Conservation (phyloP, 768 basidiomycete genomes). For the Leccinum fibrillosum region DNA sequence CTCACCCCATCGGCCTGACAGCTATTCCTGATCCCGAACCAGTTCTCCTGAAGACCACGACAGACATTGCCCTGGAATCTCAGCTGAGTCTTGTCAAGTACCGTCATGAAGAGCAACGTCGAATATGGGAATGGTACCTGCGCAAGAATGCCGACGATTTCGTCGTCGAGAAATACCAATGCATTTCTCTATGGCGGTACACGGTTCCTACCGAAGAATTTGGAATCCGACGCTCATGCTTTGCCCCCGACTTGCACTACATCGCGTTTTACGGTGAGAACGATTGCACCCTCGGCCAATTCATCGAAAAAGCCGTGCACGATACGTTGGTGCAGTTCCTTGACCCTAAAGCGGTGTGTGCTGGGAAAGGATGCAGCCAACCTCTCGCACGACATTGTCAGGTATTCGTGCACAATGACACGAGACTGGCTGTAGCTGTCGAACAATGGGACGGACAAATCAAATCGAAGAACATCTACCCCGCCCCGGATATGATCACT, state of each 20-base stretch:
- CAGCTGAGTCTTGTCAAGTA: slow-evolving; percentile 65
- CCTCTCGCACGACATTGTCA: slow-evolving; percentile 81
- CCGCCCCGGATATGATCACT: slow-evolving; percentile 73
- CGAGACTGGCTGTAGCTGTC: slow-evolving; percentile 76
- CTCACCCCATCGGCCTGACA: slow-evolving; percentile 27
- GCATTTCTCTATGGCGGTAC: slow-evolving; percentile 76
- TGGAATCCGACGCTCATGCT: slow-evolving; percentile 69
- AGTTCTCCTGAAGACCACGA: slow-evolving; percentile 49
- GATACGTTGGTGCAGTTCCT: slow-evolving; percentile 67
- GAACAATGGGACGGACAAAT: slow-evolving; percentile 87
- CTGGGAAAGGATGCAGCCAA: slow-evolving; percentile 81
- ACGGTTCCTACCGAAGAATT: slow-evolving; percentile 72
- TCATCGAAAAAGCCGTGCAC: slow-evolving; percentile 75
- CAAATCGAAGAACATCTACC: slow-evolving; percentile 51
- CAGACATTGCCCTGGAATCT: slow-evolving; percentile 76
- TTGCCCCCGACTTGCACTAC: slow-evolving; percentile 67
- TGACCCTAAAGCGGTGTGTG: slow-evolving; percentile 75
- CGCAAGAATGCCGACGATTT: slow-evolving; percentile 85
- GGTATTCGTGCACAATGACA: slow-evolving; percentile 89
- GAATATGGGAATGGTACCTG: slow-evolving; percentile 95
- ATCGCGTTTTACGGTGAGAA: slow-evolving; percentile 91
- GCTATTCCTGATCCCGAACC: slow-evolving; percentile 38
- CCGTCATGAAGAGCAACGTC: slow-evolving; percentile 82
- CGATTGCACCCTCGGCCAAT: slow-evolving; percentile 90
- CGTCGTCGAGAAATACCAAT: slow-evolving; percentile 90